A percentile compares a stretch with the other conserved stretches of the same genome.
phyloP scores from a whole-genome alignment of 2,329 filamentous ascomycete species.

The Grosmannia huntii region DNA sequence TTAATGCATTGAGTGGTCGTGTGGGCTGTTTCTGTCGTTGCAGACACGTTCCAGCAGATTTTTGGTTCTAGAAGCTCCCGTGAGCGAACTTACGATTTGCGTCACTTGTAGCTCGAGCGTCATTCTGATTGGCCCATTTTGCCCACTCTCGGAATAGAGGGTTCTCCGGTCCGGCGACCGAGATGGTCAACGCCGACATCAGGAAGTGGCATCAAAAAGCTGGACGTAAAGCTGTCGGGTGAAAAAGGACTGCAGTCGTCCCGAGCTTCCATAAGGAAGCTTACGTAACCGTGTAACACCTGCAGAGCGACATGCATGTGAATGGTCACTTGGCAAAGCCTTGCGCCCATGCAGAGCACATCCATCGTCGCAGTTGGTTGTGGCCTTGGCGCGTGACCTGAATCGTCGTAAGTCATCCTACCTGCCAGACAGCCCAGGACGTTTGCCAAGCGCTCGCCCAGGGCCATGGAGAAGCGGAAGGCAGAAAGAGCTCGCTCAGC shows the following conservation, averaged over 20 bases:
- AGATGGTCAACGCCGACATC: neutral
- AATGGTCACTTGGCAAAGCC: neutral
- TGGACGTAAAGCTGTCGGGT: neutral
- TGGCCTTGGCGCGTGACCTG: neutral
- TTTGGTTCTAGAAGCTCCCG: constrained; percentile 9
- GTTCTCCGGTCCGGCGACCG: constrained; percentile 6
- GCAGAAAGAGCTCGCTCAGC: neutral
- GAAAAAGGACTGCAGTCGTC: neutral
- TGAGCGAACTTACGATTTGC: neutral
- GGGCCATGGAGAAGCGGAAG: neutral
- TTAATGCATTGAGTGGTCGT: neutral
- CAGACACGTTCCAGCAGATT: neutral
- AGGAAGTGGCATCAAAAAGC: neutral
- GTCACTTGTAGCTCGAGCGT: neutral
- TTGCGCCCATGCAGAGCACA: neutral
- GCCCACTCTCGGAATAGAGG: constrained; percentile 1
- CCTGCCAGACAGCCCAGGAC: neutral
- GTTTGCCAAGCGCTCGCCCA: neutral
- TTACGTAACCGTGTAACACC: neutral
- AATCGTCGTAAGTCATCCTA: neutral
- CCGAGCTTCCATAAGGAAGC: neutral
- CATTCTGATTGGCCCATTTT: constrained; percentile 5
- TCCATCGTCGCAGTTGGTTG: neutral
- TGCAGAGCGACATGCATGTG: neutral
- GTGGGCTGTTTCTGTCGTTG: neutral